Percentiles rank a stretch among this genome's conserved stretches.
Evolutionary conservation across 2,329 filamentous ascomycete genomes (phyloP).

Genomic region (Emericellopsis cladophorae): DNA sequence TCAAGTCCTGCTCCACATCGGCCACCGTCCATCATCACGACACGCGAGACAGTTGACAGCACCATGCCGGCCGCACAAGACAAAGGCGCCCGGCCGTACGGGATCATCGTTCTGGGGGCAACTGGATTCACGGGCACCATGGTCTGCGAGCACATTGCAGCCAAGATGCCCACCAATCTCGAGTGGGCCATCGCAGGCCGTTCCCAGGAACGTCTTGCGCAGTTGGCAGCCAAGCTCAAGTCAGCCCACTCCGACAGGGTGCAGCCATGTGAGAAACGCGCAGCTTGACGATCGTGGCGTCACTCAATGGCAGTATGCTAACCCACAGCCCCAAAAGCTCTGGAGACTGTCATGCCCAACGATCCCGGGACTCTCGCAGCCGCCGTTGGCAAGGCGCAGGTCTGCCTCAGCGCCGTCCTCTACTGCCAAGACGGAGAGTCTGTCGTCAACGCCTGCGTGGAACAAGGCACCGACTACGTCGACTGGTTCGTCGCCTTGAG

Average conservation of each 20-base stretch:
- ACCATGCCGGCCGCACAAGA: background rate
- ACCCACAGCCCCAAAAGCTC: background rate
- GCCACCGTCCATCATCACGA: no score
- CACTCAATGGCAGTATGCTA: no score
- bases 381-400: background rate
- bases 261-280: background rate
- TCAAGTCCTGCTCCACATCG: no score
- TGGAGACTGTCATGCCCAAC: background rate
- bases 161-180: background rate
- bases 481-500: background rate
- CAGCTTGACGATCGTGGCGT: no score
- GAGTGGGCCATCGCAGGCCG: constrained; percentile 1
- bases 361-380: background rate
- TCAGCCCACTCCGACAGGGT: background rate
- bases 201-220: background rate
- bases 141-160: background rate
- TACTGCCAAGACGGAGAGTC: background rate
- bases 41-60: background rate
- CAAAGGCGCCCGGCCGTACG: background rate
- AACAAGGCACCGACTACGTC: background rate
- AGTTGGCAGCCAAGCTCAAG: background rate
- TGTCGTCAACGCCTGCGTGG: background rate
- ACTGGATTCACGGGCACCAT: constrained; percentile 1
- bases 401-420: background rate
- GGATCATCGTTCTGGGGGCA: background rate